Percentiles rank a stretch among this genome's conserved stretches.
These are phyloP conservation scores for Pseudevernia furfuracea DNA, from an alignment of 495 filamentous ascomycete genomes.

Conservation along the genomic window DNA sequence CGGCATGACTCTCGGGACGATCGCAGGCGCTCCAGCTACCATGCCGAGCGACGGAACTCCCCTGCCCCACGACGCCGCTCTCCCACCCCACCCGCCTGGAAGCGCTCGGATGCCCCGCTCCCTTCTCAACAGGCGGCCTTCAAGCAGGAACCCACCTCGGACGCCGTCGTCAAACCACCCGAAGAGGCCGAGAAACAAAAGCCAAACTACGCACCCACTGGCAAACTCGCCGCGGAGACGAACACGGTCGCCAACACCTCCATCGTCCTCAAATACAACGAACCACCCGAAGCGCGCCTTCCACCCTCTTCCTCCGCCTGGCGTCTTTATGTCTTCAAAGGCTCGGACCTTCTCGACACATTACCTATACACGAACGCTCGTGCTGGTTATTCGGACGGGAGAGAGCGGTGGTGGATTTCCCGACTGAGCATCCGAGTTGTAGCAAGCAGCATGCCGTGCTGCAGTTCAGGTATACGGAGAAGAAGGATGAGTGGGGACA, in stretches of 20 bases:
- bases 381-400: constrained; percentile 87
- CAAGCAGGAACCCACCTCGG: constrained; percentile 39
- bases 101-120: constrained; percentile 48
- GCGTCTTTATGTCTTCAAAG: constrained; percentile 93
- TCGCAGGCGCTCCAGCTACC: background rate
- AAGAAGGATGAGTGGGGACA: constrained; percentile 81
- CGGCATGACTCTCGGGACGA: constrained; percentile 6
- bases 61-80: constrained; percentile 34
- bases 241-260: constrained; percentile 67
- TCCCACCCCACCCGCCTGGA: constrained; percentile 19
- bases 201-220: constrained; percentile 76
- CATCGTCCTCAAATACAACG: constrained; percentile 84
- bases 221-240: constrained; percentile 76
- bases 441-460: constrained; percentile 88
- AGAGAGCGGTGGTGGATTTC: constrained; percentile 71
- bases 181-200: constrained; percentile 62
- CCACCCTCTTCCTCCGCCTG: constrained; percentile 69
- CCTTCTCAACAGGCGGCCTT: constrained; percentile 68
- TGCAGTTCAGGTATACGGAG: constrained; percentile 83
- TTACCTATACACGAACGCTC: constrained; percentile 65
- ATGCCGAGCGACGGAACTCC: constrained; percentile 20
- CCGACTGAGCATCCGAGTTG: constrained; percentile 82
- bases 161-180: constrained; percentile 31
- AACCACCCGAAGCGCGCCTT: constrained; percentile 87
- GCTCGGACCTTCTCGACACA: constrained; percentile 66